Conservation (phyloP, 2,329 filamentous ascomycete genomes). For the Arthrocladium fulminans region DNA sequence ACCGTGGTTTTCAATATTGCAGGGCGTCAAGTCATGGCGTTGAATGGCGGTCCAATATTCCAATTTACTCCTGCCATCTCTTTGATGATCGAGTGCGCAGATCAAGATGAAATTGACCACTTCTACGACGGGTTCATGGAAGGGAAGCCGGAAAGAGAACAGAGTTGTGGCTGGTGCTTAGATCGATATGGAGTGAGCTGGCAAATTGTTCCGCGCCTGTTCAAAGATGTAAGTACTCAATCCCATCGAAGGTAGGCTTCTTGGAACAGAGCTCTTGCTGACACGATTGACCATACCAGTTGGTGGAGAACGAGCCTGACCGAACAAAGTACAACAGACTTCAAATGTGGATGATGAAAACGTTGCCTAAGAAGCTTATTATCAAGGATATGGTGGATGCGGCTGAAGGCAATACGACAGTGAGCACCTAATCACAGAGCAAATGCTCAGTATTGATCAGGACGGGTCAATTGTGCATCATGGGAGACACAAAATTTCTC, state of each 20-base stretch:
- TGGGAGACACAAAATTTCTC: too few relatives aligned
- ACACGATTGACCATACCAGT: neutral
- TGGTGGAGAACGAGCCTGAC: conserved; percentile 27
- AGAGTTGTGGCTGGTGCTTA: conserved; percentile 38
- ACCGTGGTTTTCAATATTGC: conserved; percentile 34
- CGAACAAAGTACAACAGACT: conserved; percentile 29
- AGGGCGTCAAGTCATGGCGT: conserved; percentile 33
- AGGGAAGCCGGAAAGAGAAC: conserved; percentile 31
- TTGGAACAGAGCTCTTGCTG: neutral
- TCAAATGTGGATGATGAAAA: conserved; percentile 29
- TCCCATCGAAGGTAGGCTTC: conserved; percentile 6
- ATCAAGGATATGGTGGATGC: conserved; percentile 33
- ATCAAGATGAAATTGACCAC: conserved; percentile 41
- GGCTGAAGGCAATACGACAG: conserved; percentile 25
- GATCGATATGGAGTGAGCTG: conserved; percentile 41
- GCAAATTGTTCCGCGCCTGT: conserved; percentile 37
- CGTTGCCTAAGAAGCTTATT: conserved; percentile 39
- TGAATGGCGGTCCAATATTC: conserved; percentile 38
- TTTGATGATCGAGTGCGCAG: conserved; percentile 38
- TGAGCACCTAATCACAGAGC: too few relatives aligned
- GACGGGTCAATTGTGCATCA: neutral
- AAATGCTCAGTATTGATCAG: neutral
- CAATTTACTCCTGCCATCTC: conserved; percentile 36
- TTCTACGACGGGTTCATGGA: conserved; percentile 39
- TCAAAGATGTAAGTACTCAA: conserved; percentile 22